Percentiles rank a stretch among this genome's conserved stretches.
These are phyloP conservation scores for Diplogelasinospora grovesii DNA, from an alignment of 495 filamentous ascomycete genomes.

Conservation along the genomic window DNA sequence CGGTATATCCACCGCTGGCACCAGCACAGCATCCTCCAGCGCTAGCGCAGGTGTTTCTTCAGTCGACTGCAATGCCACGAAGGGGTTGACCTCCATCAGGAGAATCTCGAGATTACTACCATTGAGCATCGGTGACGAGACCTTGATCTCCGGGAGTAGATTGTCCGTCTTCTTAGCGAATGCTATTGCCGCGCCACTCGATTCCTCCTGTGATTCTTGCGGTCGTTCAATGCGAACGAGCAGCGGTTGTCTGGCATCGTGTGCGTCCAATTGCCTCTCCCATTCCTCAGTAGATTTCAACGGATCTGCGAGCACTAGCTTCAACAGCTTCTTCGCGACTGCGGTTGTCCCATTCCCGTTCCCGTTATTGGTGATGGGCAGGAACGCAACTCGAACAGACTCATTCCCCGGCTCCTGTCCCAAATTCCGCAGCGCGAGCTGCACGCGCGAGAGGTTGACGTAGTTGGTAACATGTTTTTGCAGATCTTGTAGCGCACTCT, in stretches of 20 bases:
- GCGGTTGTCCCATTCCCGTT: slow-evolving; percentile 16
- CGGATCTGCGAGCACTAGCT: slow-evolving; percentile 71
- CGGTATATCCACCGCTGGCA: slow-evolving; percentile 64
- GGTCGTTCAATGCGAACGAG: slow-evolving; percentile 35
- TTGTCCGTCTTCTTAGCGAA: slow-evolving; percentile 22
- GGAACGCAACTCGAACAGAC: slow-evolving; percentile 63
- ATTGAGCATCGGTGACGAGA: slow-evolving; percentile 65
- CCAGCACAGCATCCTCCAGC: slow-evolving; percentile 55
- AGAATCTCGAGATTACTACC: slow-evolving; percentile 71
- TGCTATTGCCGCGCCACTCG: not conserved
- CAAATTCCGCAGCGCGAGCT: slow-evolving; percentile 72
- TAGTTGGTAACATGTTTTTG: slow-evolving; percentile 55
- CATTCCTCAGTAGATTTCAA: slow-evolving; percentile 56
- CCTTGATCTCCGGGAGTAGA: slow-evolving; percentile 39
- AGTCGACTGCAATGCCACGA: slow-evolving; percentile 35
- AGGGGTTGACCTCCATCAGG: slow-evolving; percentile 47
- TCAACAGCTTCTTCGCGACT: slow-evolving; percentile 53
- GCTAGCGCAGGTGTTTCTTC: slow-evolving; percentile 13
- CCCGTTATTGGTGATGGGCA: slow-evolving; percentile 35
- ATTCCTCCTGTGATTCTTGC: slow-evolving; percentile 11
- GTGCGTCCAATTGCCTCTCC: slow-evolving; percentile 59
- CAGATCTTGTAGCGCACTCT: slow-evolving; percentile 55
- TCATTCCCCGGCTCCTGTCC: slow-evolving; percentile 53
- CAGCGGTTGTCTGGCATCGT: slow-evolving; percentile 36
- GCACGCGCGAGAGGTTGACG: slow-evolving; percentile 68